Evolutionary conservation across 768 basidiomycete species (phyloP), one percentile per base, ranked within the genome.

Genomic region (Myochromella boudieri): DNA sequence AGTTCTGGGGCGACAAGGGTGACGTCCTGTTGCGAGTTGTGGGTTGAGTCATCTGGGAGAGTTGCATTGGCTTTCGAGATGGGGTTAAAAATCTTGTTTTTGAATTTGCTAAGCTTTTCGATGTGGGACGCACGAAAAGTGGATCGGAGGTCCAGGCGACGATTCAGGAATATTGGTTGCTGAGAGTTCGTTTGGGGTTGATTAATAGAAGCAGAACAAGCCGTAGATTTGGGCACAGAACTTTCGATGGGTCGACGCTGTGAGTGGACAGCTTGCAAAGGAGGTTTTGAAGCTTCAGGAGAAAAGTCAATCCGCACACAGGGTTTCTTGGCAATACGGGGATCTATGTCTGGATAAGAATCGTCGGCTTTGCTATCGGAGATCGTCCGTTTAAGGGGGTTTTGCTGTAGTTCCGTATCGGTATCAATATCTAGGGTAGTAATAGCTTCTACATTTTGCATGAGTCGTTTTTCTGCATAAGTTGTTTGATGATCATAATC

Each of bases 311-410:
- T 21, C 1, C 50, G 38, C 26, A 48, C 38, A 42, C 51, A 49
- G 6, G 26, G 42, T 43, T 42, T 51, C 31, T 56, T 52, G 42
- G 29, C 14, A 14, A 14, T 22, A 15, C 37, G 18, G 10, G 20
- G 21, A 6, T 47, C 15, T 9, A 38, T 24, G 6, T 43, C 36
- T 17, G n/a, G 4, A 33, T 40, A 47, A 4, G 51, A 51, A 17
- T 46, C 37, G 37, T 47, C 40, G 15, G n/a, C 29, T 10, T 14
- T 14, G 29, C 21, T 29, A 5, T 29, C 33, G 9, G 15, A 6
- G 26, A 52, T 43, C 3, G 25, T 22, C 3, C 51, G 46, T 27
- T 52, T 52, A 29, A 25, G 27, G 12, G 37, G 37, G 12, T 46
- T 39, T 1, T n/a, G n/a, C n/a, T n/a, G n/a, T n/a, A n/a, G n/a